Evolutionary conservation across 1,284 basidiomycete species (phyloP).

Genomic region (Apiotrichum sp.): DNA sequence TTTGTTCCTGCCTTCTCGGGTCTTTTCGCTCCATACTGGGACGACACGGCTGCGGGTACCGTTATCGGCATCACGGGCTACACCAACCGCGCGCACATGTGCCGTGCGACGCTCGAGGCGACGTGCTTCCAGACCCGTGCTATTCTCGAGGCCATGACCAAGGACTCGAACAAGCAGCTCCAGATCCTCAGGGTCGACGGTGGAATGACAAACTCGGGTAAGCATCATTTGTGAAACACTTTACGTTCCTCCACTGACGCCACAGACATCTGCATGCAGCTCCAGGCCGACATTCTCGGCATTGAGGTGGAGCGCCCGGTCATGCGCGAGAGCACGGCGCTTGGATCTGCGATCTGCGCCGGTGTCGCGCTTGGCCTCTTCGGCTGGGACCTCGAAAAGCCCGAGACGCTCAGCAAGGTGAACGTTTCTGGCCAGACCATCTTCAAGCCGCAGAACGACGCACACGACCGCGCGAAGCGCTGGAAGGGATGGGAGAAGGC

Average conservation of each 20-base stretch:
- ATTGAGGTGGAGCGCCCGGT: conserved; percentile 86
- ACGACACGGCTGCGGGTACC: conserved; percentile 38
- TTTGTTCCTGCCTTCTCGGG: conserved; percentile 97
- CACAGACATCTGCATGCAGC: conserved; percentile 67
- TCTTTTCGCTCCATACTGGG: conserved; percentile 65
- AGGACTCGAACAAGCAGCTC: conserved; percentile 53
- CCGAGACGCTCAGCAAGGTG: conserved; percentile 78
- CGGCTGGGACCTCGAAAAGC: conserved; percentile 86
- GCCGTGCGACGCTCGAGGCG: conserved; percentile 87
- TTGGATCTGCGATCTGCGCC: conserved; percentile 94
- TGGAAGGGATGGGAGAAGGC: conserved; percentile 79
- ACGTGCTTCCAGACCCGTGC: conserved; percentile 72
- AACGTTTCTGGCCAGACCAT: conserved; percentile 73
- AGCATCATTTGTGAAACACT: neutral
- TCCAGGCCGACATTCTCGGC: conserved; percentile 88
- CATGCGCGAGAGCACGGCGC: conserved; percentile 95
- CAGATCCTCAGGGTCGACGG: conserved; percentile 87
- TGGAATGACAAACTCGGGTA: conserved; percentile 70
- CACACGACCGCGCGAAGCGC: conserved; percentile 56
- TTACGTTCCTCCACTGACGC: neutral
- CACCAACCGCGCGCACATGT: conserved; percentile 89
- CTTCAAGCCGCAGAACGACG: conserved; percentile 61
- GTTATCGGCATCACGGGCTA: conserved; percentile 67
- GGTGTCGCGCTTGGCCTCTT: conserved; percentile 81
- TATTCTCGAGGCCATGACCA: conserved; percentile 75